Base-by-base conservation (phyloP, 1,284 basidiomycete genomes). In the Taiwanofungus camphoratus region DNA sequence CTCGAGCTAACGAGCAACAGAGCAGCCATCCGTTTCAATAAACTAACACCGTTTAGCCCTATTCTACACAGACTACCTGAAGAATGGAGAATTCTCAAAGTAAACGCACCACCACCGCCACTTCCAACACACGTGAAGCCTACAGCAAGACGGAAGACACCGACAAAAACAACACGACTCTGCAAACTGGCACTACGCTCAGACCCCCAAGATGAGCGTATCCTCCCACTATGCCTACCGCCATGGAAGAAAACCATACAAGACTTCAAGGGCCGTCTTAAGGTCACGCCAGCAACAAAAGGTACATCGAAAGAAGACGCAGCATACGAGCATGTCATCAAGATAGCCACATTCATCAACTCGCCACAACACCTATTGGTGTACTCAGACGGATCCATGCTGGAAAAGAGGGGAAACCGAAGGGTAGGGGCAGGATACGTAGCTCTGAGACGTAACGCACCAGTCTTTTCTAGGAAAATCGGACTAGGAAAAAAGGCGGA, bases 321-420 rank as follows among this genome's bases (percentile, higher is more conserved):
- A 4, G 8, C 23, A 4, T 22, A 20, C n/a, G 30, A 16, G 4
- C 39, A 41, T 16, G 33, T 32, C 12, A 21, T 12, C 12, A 15
- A 32, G 18, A 19, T 19, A 9, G 12, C 5, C 5, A 11, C 4
- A 3, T 15, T 41, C 19, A 5, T 9, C 16, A 13, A 22, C 3
- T 19, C 23, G 22, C 29, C 16, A 19, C n/a, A 41, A 18, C 15
- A 20, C 39, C 15, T 41, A 6, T 13, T 41, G 11, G 6, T 41
- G n/a, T 41, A 41, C 30, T 41, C 39, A 5, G 39, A 41, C 20
- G 39, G 39, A 7, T 41, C 30, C 5, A 18, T 41, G 15, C 39
- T 41, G 15, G 26, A 26, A 21, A 27, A 31, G 9, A 11, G 5
- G 15, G 30, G 30, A 20, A 18, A n/a, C 27, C 26, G 39, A 19